Evolutionary conservation across 768 basidiomycete species (phyloP).

Genomic region (Tricholoma flavovirens): DNA sequence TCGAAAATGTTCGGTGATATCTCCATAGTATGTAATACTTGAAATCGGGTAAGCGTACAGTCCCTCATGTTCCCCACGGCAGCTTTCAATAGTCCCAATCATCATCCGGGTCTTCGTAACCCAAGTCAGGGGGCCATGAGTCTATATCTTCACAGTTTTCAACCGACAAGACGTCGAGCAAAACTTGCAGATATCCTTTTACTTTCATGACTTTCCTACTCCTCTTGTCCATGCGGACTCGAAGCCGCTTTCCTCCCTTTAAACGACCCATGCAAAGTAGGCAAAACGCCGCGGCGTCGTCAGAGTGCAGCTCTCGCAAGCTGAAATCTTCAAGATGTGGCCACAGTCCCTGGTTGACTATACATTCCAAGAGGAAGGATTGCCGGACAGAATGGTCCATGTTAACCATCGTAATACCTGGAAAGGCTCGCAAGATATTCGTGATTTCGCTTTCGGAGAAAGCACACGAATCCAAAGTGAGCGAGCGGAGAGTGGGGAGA

Average conservation of each 20-base stretch:
- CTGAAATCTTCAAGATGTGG: slow-evolving; percentile 28
- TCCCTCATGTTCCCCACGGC: no score
- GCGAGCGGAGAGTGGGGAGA: slow-evolving; percentile 27
- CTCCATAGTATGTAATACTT: no score
- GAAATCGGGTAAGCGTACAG: no score
- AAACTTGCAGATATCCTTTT: slow-evolving; percentile 23
- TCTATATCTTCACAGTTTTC: slow-evolving; percentile 14
- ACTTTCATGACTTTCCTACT: slow-evolving; percentile 29
- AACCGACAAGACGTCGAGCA: slow-evolving; percentile 25
- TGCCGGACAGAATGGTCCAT: slow-evolving; percentile 29
- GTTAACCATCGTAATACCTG: slow-evolving; percentile 26
- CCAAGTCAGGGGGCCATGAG: slow-evolving; percentile 32
- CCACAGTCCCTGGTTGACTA: slow-evolving; percentile 21
- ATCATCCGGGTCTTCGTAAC: slow-evolving; percentile 26
- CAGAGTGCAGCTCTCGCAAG: slow-evolving; percentile 25
- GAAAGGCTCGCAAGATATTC: slow-evolving; percentile 30
- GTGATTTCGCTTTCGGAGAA: slow-evolving; percentile 27
- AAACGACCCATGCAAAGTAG: slow-evolving; percentile 24
- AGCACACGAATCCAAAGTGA: slow-evolving; percentile 29
- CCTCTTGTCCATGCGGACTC: slow-evolving; percentile 30
- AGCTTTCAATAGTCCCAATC: not conserved
- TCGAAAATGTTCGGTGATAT: no score
- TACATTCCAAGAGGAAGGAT: slow-evolving; percentile 20
- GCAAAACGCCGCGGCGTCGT: slow-evolving; percentile 27
- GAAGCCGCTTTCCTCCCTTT: slow-evolving; percentile 14